These are phyloP conservation scores for Gloeophyllum trabeum DNA, from an alignment of 768 basidiomycete genomes.

Conservation along the genomic window DNA sequence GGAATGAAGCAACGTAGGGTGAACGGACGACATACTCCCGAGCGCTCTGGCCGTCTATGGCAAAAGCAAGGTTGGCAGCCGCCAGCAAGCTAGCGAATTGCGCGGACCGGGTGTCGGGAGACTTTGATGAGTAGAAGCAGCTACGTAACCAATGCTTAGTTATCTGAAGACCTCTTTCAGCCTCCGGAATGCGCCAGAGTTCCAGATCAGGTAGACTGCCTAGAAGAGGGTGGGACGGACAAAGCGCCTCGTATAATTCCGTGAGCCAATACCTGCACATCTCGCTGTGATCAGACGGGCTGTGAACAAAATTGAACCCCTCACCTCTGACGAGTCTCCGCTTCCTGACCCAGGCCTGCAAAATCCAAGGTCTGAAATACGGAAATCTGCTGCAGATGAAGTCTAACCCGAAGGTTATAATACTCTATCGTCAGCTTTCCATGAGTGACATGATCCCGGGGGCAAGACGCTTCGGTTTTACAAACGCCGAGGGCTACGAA, in stretches of 20 bases:
- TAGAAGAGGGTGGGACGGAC: constrained; percentile 33
- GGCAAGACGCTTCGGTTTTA: constrained; percentile 19
- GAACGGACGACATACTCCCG: constrained; percentile 22
- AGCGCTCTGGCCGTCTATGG: constrained; percentile 24
- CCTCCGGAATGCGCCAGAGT: constrained; percentile 25
- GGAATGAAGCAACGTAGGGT: constrained; percentile 12
- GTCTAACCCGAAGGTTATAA: constrained; percentile 29
- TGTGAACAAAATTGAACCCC: too few species aligned
- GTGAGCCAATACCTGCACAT: constrained; percentile 31
- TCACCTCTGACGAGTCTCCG: too few species aligned
- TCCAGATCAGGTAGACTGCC: constrained; percentile 30
- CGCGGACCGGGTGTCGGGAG: too few species aligned
- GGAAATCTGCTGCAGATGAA: constrained; percentile 37
- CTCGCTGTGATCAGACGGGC: too few species aligned
- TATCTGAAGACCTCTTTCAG: constrained; percentile 20
- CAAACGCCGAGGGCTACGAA: constrained; percentile 22
- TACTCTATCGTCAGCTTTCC: constrained; percentile 16
- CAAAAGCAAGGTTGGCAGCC: constrained; percentile 23
- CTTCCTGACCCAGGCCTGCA: too few species aligned
- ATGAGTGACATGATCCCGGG: constrained; percentile 21
- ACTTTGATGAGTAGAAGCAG: constrained; percentile 23
- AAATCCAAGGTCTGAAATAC: constrained; percentile 26
- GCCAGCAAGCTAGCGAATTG: constrained; percentile 32
- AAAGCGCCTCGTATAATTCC: constrained; percentile 35
- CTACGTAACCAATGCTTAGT: constrained; percentile 35